phyloP scores from a whole-genome alignment of 2,329 filamentous ascomycete species.

The Xylariaceae sp. region DNA sequence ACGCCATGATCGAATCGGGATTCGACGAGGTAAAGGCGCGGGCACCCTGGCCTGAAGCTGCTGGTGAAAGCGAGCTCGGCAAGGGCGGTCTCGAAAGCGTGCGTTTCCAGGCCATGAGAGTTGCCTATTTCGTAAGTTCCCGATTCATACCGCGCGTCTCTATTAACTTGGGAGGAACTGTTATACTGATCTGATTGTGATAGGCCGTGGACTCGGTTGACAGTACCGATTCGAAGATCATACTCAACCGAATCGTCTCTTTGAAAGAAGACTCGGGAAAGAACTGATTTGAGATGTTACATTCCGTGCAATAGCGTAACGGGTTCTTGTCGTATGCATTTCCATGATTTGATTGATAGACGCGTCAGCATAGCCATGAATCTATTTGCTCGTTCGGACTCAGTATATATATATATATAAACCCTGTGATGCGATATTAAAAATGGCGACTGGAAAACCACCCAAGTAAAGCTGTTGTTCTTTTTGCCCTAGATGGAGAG shows the following conservation, averaged over 20 bases:
- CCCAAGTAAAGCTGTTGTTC: too few relatives aligned
- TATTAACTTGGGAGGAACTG: neutral
- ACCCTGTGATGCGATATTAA: neutral
- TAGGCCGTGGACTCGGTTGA: constrained; percentile 66
- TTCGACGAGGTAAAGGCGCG: constrained; percentile 68
- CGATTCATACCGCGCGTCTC: neutral
- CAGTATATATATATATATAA: neutral
- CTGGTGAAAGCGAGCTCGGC: constrained; percentile 59
- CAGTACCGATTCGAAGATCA: constrained; percentile 69
- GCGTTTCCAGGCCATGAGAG: constrained; percentile 85
- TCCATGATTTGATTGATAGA: too few relatives aligned
- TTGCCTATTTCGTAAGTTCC: constrained; percentile 68
- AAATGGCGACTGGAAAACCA: too few relatives aligned
- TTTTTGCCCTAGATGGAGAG: too few relatives aligned
- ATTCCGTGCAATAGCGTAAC: too few relatives aligned
- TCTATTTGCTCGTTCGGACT: neutral
- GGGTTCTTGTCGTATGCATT: neutral
- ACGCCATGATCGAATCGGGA: constrained; percentile 77
- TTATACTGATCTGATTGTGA: constrained; percentile 14
- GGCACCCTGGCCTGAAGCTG: constrained; percentile 77
- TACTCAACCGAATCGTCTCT: constrained; percentile 87
- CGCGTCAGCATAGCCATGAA: neutral
- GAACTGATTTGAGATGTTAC: constrained; percentile 27
- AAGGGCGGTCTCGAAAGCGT: constrained; percentile 66
- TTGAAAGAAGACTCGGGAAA: constrained; percentile 84